Evolutionary conservation across 345 rosid genomes (phyloP).

Genomic region (Reutealis trisperma): DNA sequence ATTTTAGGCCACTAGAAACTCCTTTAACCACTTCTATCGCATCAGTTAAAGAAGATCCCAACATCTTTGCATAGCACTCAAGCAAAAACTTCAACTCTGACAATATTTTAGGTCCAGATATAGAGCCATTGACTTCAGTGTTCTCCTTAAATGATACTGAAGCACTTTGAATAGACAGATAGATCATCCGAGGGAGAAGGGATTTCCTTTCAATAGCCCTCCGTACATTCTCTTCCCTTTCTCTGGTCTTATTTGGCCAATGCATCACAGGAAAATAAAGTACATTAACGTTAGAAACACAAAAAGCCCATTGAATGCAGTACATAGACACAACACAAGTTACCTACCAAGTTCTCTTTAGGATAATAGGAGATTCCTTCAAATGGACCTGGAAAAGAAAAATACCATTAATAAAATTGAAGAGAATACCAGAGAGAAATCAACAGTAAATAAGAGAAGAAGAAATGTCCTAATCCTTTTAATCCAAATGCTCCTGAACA

Average conservation of each 20-base stretch:
- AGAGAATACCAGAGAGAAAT: constrained; percentile 14
- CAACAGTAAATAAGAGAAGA: background rate
- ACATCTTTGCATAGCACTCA: constrained; percentile 66
- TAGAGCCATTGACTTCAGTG: constrained; percentile 60
- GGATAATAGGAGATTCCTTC: constrained; percentile 72
- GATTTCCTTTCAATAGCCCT: constrained; percentile 62
- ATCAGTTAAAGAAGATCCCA: constrained; percentile 70
- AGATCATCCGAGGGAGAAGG: constrained; percentile 85
- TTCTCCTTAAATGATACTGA: constrained; percentile 55
- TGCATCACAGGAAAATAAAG: constrained; percentile 8
- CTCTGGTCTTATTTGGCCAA: constrained; percentile 49
- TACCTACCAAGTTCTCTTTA: constrained; percentile 60
- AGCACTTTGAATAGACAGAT: constrained; percentile 75
- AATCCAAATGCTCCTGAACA: background rate
- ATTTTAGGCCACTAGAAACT: constrained; percentile 54
- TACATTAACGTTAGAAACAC: background rate
- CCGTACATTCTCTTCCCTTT: constrained; percentile 60
- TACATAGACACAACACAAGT: constrained; percentile 8
- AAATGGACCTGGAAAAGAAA: constrained; percentile 68
- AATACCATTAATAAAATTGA: background rate
- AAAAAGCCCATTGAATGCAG: background rate
- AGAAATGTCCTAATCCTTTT: background rate
- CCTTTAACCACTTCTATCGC: constrained; percentile 58
- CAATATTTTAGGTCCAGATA: constrained; percentile 48
- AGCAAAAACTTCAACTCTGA: constrained; percentile 68